phyloP scores from a whole-genome alignment of 495 filamentous ascomycete species.

The Talaromyces wortmannii region DNA sequence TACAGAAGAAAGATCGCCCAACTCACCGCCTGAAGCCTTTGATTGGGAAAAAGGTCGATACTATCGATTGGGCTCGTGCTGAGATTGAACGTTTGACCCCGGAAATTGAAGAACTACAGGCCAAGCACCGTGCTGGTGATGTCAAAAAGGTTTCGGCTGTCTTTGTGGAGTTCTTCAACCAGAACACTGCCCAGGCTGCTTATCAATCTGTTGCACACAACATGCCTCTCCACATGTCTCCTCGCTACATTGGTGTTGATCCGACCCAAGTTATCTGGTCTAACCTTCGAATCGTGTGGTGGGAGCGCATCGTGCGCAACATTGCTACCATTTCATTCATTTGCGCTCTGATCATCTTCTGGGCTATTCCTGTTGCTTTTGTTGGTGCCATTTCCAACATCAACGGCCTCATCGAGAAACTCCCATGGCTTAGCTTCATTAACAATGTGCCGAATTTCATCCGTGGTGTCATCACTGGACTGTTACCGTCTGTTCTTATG shows the following conservation, averaged over 20 bases:
- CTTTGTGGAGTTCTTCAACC: conserved; percentile 82
- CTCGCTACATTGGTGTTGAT: conserved; percentile 78
- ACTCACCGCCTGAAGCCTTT: conserved; percentile 74
- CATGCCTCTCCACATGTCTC: conserved; percentile 86
- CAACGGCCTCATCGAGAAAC: conserved; percentile 50
- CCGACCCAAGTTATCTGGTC: conserved; percentile 87
- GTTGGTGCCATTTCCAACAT: conserved; percentile 89
- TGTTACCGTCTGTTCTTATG: conserved; percentile 74
- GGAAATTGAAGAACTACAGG: conserved; percentile 69
- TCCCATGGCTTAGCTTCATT: conserved; percentile 69
- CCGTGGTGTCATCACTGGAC: conserved; percentile 75
- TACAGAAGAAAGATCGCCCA: conserved; percentile 74
- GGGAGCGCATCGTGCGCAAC: conserved; percentile 70
- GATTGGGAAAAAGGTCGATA: conserved; percentile 81
- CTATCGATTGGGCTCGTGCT: conserved; percentile 78
- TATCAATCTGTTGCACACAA: conserved; percentile 81
- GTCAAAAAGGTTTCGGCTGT: conserved; percentile 50
- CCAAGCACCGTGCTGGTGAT: conserved; percentile 62
- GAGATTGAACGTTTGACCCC: conserved; percentile 79
- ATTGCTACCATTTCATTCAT: conserved; percentile 66
- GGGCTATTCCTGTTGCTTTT: conserved; percentile 79
- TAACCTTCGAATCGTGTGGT: conserved; percentile 83
- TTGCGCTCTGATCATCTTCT: conserved; percentile 80
- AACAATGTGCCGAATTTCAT: conserved; percentile 61
- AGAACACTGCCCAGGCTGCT: conserved; percentile 79